Evolutionary conservation across 2,329 filamentous ascomycete genomes (phyloP), one percentile per base, ranked within the genome.

Genomic region (Scortechinia acanthostroma): DNA sequence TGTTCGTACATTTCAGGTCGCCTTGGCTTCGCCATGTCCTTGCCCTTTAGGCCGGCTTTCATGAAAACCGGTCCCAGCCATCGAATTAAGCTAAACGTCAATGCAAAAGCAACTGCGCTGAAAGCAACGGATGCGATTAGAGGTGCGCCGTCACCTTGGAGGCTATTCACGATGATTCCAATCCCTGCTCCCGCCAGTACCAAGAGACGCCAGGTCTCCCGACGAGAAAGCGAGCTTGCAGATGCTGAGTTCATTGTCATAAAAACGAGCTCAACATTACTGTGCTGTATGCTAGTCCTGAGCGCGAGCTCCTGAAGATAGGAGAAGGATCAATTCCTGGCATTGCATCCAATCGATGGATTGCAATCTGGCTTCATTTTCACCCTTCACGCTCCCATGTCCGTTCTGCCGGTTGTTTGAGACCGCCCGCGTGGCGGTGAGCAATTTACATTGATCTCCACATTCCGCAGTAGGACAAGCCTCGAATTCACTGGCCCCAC

Each of bases 21-120:
- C 52, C 71, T 74, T 47, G 71, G 65, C 60, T 86, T 86, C 28
- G 76, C 74, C 68, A 83, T 70, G 55, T 86, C 81, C 52, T 67
- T 77, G 21, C 81, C 81, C 54, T 83, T 85, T 53, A 83, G 69
- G 4, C 81, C 81, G 22, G 77, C 76, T 47, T 69, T 73, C 51
- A 84, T 74, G 55, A 86, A 86, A 0, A 77, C 73, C 47, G 74
- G 68, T 13, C 80, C 81, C 13, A 83, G 76, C 81, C 81, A 86
- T 69, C 74, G 64, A 53, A 85, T 80, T 49, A 85, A 61, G 45
- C 76, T 75, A 58, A 77, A 86, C n/a, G 76, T 71, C 46, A 73
- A 70, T 3, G 76, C 68, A 59, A 83, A 86, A 2, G 76, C 79
- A 49, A 85, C 68, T 6, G 74, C 74, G 53, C 77, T 80, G 53